These are phyloP conservation scores for Aristolochia fimbriata DNA, from an alignment of 164 flowering plant species.

Conservation along the genomic window DNA sequence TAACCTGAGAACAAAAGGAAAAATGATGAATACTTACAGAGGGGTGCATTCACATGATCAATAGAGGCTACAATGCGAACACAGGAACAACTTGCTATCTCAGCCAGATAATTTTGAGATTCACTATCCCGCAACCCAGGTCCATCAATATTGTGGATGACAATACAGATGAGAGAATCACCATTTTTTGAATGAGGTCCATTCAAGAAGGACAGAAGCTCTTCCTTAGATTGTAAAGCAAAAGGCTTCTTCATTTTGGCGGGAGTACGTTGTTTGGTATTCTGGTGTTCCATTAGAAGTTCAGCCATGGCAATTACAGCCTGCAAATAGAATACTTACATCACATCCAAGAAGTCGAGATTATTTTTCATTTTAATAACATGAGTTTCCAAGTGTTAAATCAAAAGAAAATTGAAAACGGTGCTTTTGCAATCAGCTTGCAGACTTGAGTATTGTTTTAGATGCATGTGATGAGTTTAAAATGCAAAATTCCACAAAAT, in stretches of 20 bases:
- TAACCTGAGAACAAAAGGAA: no score
- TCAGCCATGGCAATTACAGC: conserved; percentile 63
- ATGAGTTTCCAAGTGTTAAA: neutral
- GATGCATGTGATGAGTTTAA: no score
- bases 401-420: neutral
- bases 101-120: conserved; percentile 73
- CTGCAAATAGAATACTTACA: conserved; percentile 25
- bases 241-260: conserved; percentile 54
- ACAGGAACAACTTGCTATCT: conserved; percentile 70
- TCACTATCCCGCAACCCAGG: conserved; percentile 86
- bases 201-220: conserved; percentile 61
- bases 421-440: neutral
- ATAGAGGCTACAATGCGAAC: conserved; percentile 79
- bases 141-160: conserved; percentile 90
- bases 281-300: conserved; percentile 58
- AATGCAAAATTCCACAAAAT: no score
- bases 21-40: conserved; percentile 41
- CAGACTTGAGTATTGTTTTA: no score
- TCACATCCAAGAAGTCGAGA: neutral
- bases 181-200: conserved; percentile 34
- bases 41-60: conserved; percentile 89
- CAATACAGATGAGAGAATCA: conserved; percentile 52
- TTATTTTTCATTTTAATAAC: neutral
- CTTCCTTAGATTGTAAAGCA: conserved; percentile 67
- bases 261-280: conserved; percentile 27